Evolutionary conservation across 1,284 basidiomycete species (phyloP), one percentile per base, ranked within the genome.

Genomic region (Trichosporon inkin): DNA sequence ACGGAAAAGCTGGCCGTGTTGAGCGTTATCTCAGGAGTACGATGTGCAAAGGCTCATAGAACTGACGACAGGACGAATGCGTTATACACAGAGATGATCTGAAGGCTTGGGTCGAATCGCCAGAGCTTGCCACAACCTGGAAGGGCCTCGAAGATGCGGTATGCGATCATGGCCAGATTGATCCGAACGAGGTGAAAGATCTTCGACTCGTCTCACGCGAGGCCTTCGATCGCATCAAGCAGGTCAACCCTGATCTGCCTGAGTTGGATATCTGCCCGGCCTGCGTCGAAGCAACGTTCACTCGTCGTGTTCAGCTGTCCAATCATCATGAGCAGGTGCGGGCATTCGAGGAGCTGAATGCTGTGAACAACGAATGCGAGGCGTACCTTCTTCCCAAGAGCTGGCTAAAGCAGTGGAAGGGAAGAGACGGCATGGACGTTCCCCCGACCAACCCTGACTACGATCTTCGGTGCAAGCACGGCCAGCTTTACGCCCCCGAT

Each of bases 391-490:
- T 74, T 0, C 63, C 73, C 7, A 59, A 59, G 47, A 10, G 11
- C 2, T 76, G 72, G 71, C 52, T 74, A 28, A 53, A 60, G 1
- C 49, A 39, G 2, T 76, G 74, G 74, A 58, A 47, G 6, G 61
- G 65, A 8, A 52, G 47, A 11, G 28, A 68, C n/a, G 34, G 16
- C 7, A 19, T 52, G 7, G 41, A 22, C 10, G 40, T 36, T 0
- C 36, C 57, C 4, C 71, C 74, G 1, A 67, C 56, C 5, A 49
- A 69, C 13, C 52, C 57, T 6, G 55, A 57, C 5, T 71, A 66
- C 54, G 62, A 63, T 1, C 53, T 76, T 1, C 62, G 62, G 53
- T 76, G 74, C 63, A 63, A 71, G 37, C 74, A 76, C 51, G 66
- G 55, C 6, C 44, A 10, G 8, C 16, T 49, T 22, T 49, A 32